Evolutionary conservation across 2,329 filamentous ascomycete genomes (phyloP).

Genomic region (Neonectria sp.): DNA sequence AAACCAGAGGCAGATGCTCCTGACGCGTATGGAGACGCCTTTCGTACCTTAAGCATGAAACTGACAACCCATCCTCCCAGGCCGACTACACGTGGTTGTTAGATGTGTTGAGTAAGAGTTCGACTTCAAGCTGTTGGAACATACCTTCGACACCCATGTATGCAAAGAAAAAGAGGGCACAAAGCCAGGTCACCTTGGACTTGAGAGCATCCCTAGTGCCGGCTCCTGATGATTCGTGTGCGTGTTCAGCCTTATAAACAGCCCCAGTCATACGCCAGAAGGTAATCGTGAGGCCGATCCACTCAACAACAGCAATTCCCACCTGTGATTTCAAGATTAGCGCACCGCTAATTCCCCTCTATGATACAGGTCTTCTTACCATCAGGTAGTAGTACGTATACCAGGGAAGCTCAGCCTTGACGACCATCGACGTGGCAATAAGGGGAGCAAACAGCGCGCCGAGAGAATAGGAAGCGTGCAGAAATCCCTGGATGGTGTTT

Average conservation of each 20-base stretch:
- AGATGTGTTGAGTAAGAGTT: constrained; percentile 11
- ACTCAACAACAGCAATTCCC: constrained; percentile 69
- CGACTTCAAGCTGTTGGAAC: fast-evolving
- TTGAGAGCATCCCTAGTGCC: constrained; percentile 58
- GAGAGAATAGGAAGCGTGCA: constrained; percentile 76
- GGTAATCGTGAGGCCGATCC: constrained; percentile 62
- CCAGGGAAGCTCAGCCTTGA: constrained; percentile 72
- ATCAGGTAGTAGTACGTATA: constrained; percentile 81
- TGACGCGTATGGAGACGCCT: constrained; percentile 76
- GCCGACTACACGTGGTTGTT: constrained; percentile 59
- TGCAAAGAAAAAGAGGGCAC: constrained; percentile 77
- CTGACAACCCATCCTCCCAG: constrained; percentile 85
- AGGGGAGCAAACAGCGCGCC: constrained; percentile 76
- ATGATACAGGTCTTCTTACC: constrained; percentile 60
- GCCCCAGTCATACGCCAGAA: constrained; percentile 74
- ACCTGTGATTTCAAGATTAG: constrained; percentile 44
- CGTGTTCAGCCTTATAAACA: constrained; percentile 63
- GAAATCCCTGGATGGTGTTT: constrained; percentile 76
- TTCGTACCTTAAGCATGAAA: constrained; percentile 82
- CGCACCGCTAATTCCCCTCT: neutral
- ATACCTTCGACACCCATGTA: constrained; percentile 80
- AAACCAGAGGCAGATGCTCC: constrained; percentile 82
- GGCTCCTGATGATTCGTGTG: constrained; percentile 44
- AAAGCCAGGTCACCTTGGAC: constrained; percentile 74
- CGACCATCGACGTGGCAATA: constrained; percentile 78